These are phyloP conservation scores for Salix exigua DNA, from an alignment of 345 rosid species.

Conservation along the genomic window DNA sequence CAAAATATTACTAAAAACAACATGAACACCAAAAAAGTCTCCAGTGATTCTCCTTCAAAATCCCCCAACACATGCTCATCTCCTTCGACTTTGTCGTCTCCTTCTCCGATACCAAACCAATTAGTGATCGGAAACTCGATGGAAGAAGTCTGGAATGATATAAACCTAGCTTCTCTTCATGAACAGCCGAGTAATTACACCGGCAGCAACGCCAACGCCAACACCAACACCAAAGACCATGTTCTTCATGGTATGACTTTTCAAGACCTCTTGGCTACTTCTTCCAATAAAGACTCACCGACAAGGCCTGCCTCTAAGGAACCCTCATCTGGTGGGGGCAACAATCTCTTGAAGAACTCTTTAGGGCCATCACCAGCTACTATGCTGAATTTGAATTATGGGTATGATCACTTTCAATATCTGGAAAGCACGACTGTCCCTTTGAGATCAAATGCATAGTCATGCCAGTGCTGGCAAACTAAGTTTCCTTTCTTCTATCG, in stretches of 20 bases:
- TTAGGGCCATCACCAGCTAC: constrained; percentile 9
- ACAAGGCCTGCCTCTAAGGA: not conserved
- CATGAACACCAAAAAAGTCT: not conserved
- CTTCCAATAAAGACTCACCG: constrained; percentile 18
- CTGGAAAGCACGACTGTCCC: not conserved
- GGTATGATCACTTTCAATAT: constrained; percentile 11
- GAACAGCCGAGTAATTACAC: not conserved
- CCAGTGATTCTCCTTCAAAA: constrained; percentile 7
- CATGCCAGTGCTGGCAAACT: not conserved
- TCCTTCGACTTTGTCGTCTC: not conserved
- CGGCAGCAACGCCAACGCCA: not conserved
- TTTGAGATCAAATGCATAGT: not conserved
- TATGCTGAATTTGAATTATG: constrained; percentile 29
- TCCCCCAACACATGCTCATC: constrained; percentile 7
- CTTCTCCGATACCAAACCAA: not conserved
- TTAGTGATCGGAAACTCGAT: constrained; percentile 19
- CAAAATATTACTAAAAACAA: not conserved
- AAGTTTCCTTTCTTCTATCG: not conserved
- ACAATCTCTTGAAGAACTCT: not conserved
- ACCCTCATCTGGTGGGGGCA: not conserved
- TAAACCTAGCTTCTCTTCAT: constrained; percentile 23
- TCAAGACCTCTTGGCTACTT: constrained; percentile 31
- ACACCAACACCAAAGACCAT: not conserved
- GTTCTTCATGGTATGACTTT: constrained; percentile 19
- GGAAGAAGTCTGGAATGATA: constrained; percentile 55